Conservation (phyloP, 345 rosid species). For the Lepidium didymum region DNA sequence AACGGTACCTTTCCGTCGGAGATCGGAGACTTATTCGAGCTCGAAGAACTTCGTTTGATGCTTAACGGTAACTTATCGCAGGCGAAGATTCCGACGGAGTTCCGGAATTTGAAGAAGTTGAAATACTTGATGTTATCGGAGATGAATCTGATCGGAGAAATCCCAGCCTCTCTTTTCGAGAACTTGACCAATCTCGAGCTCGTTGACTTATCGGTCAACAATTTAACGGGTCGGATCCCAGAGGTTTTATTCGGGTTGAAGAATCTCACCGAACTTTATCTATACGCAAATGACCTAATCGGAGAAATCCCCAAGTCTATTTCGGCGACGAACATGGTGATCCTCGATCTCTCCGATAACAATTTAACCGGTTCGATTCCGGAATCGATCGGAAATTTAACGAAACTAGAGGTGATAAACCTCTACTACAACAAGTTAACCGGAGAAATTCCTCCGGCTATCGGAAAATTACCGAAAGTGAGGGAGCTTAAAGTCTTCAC, state of each 20-base stretch:
- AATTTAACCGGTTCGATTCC: slow-evolving; percentile 65
- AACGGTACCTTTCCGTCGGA: slow-evolving; percentile 74
- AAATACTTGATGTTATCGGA: slow-evolving; percentile 34
- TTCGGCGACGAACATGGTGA: slow-evolving; percentile 30
- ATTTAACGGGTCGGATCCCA: slow-evolving; percentile 55
- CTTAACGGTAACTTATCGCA: slow-evolving; percentile 42
- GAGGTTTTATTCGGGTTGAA: slow-evolving; percentile 37
- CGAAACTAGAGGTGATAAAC: slow-evolving; percentile 32
- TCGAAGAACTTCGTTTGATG: slow-evolving; percentile 42
- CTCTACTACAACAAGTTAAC: slow-evolving; percentile 45
- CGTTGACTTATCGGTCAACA: slow-evolving; percentile 46
- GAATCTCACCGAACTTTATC: slow-evolving; percentile 39
- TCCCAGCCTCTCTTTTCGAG: slow-evolving; percentile 44
- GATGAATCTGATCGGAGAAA: slow-evolving; percentile 55
- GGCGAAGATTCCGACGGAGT: slow-evolving; percentile 54
- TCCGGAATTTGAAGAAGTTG: slow-evolving; percentile 51
- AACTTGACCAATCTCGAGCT: slow-evolving; percentile 41
- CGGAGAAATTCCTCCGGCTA: slow-evolving; percentile 49
- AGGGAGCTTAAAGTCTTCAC: slow-evolving; percentile 33
- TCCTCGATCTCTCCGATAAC: slow-evolving; percentile 53
- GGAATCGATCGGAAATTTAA: slow-evolving; percentile 46
- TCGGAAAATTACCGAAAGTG: slow-evolving; percentile 48
- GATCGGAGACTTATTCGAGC: slow-evolving; percentile 58
- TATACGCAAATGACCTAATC: slow-evolving; percentile 41
- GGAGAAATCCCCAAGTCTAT: slow-evolving; percentile 51